Evolutionary conservation across 2,329 filamentous ascomycete species (phyloP).

Genomic region (Fusarium equiseti): DNA sequence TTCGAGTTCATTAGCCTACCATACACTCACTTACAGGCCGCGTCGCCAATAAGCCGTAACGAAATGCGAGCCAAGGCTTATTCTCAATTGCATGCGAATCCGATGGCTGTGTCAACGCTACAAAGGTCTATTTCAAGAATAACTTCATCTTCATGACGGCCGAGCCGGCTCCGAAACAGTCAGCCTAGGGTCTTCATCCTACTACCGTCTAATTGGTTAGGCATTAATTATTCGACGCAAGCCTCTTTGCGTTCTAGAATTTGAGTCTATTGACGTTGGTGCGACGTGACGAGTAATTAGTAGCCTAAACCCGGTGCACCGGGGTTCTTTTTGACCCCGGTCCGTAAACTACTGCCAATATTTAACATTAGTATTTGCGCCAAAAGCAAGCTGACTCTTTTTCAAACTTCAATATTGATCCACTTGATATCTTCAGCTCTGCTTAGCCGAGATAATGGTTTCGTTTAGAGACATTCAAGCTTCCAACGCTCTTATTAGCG

Average conservation of each 20-base stretch:
- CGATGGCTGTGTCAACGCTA: neutral
- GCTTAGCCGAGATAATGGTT: slow-evolving; percentile 46
- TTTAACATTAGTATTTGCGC: neutral
- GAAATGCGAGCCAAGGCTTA: slow-evolving; percentile 15
- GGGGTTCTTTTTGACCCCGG: neutral
- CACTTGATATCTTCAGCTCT: neutral
- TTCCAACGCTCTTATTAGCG: slow-evolving; percentile 57
- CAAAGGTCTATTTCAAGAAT: neutral
- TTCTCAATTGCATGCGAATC: neutral
- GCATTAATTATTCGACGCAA: neutral
- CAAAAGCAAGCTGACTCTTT: neutral
- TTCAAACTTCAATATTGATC: neutral
- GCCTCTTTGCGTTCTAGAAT: slow-evolving; percentile 1
- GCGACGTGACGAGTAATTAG: neutral
- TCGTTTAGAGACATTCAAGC: slow-evolving; percentile 51
- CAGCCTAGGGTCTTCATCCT: neutral
- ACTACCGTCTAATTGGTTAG: neutral
- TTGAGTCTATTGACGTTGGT: neutral
- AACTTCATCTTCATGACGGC: neutral
- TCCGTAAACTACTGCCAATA: neutral
- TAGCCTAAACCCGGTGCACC: neutral
- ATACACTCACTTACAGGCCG: neutral
- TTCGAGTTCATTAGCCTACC: neutral
- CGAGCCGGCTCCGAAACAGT: neutral
- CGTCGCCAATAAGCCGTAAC: slow-evolving; percentile 4